Conservation (phyloP, 305 asterid genomes). For the Fraxinus velutina region DNA sequence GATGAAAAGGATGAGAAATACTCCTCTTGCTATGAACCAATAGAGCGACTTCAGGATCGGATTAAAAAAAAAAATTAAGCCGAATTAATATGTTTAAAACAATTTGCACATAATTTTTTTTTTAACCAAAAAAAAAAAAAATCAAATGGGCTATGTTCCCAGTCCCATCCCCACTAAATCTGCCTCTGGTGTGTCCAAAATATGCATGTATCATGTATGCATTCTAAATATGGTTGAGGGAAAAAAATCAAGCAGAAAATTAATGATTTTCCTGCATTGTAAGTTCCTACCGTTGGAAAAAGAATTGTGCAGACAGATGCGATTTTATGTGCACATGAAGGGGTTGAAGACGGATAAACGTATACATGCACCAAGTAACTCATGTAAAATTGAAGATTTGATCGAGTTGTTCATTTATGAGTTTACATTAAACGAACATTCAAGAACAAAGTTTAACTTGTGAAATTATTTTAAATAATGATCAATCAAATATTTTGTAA, state of each 20-base stretch:
- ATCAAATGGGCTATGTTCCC: too few relatives aligned
- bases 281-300: too few relatives aligned
- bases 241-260: too few relatives aligned
- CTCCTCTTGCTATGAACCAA: not conserved
- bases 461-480: not conserved
- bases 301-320: too few relatives aligned
- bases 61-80: too few relatives aligned
- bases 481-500: not conserved
- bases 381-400: not conserved
- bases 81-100: too few relatives aligned
- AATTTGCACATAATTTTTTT: too few relatives aligned
- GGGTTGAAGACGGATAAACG: not conserved
- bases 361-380: not conserved
- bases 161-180: too few relatives aligned
- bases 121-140: too few relatives aligned
- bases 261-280: too few relatives aligned
- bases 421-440: too few relatives aligned
- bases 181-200: not conserved
- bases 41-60: too few relatives aligned
- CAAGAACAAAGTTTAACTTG: not conserved
- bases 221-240: not conserved
- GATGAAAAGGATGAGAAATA: not conserved
- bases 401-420: not conserved
- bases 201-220: not conserved
- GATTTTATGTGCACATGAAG: not conserved